These are phyloP conservation scores for Boletus reticulatus DNA, from an alignment of 768 basidiomycete species.

Conservation along the genomic window DNA sequence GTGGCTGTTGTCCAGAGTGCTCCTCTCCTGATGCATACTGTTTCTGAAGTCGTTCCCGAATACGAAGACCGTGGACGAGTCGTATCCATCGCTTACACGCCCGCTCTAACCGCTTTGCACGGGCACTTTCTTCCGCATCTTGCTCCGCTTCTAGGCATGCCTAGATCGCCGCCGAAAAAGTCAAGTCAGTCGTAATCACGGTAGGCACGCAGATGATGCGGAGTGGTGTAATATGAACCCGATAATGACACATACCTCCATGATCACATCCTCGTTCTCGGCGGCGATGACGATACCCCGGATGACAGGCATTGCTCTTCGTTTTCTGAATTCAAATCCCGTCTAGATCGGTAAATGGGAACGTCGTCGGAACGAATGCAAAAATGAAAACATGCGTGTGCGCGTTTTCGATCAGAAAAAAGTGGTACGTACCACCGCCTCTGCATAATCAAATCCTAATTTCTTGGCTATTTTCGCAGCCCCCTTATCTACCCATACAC, in stretches of 20 bases:
- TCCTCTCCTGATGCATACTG: constrained; percentile 53
- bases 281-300: constrained; percentile 84
- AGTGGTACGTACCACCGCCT: constrained; percentile 81
- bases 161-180: constrained; percentile 38
- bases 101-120: constrained; percentile 71
- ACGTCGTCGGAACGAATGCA: not conserved
- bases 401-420: constrained; percentile 8
- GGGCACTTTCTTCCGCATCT: constrained; percentile 73
- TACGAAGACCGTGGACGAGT: constrained; percentile 83
- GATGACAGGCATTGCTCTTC: constrained; percentile 80
- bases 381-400: constrained; percentile 3
- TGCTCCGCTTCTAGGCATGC: constrained; percentile 84
- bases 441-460: constrained; percentile 87
- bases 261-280: constrained; percentile 68
- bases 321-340: constrained; percentile 95
- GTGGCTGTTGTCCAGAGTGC: not conserved
- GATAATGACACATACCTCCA: constrained; percentile 58
- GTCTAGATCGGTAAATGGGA: constrained; percentile 48
- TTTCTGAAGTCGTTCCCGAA: constrained; percentile 77
- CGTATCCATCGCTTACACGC: constrained; percentile 86
- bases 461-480: constrained; percentile 85
- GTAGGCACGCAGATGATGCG: not conserved
- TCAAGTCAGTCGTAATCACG: constrained; percentile 4
- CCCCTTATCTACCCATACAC: constrained; percentile 61
- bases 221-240: constrained; percentile 1